Evolutionary conservation across 257 asterid species (phyloP).

Genomic region (Mentha longifolia): DNA sequence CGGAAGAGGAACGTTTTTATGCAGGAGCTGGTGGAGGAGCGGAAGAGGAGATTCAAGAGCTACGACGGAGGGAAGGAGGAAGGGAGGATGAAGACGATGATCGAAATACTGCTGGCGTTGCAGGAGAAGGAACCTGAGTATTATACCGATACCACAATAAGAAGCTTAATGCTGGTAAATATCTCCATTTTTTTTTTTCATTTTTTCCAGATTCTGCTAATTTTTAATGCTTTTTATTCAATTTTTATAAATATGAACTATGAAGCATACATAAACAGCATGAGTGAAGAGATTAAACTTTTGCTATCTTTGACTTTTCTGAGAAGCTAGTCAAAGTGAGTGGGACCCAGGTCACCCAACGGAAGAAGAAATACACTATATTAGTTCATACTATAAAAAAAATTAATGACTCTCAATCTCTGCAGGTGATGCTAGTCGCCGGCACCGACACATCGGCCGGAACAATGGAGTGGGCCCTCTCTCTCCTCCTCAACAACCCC

Average conservation of each 20-base stretch:
- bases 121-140: slow-evolving; percentile 58
- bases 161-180: slow-evolving; percentile 52
- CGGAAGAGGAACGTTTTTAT: slow-evolving; percentile 49
- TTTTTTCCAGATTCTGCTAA: background rate
- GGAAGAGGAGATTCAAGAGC: slow-evolving; percentile 37
- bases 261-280: too few relatives aligned
- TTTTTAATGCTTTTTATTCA: too few relatives aligned
- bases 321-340: background rate
- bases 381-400: too few relatives aligned
- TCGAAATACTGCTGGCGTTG: slow-evolving; percentile 46
- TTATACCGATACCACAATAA: slow-evolving; percentile 51
- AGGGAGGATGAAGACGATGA: slow-evolving; percentile 48
- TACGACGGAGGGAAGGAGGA: slow-evolving; percentile 12
- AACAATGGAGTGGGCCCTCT: slow-evolving; percentile 71
- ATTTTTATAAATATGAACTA: too few relatives aligned
- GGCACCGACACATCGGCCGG: slow-evolving; percentile 71
- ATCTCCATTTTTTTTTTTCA: background rate
- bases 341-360: background rate
- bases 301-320: background rate
- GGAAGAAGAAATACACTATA: too few relatives aligned
- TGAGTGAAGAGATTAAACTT: too few relatives aligned
- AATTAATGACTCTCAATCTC: background rate
- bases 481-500: slow-evolving; percentile 61
- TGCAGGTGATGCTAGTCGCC: slow-evolving; percentile 55
- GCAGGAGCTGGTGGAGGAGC: slow-evolving; percentile 52